Base-by-base conservation (phyloP, 805 yeast genomes). In the Wickerhamiella occidentalis region DNA sequence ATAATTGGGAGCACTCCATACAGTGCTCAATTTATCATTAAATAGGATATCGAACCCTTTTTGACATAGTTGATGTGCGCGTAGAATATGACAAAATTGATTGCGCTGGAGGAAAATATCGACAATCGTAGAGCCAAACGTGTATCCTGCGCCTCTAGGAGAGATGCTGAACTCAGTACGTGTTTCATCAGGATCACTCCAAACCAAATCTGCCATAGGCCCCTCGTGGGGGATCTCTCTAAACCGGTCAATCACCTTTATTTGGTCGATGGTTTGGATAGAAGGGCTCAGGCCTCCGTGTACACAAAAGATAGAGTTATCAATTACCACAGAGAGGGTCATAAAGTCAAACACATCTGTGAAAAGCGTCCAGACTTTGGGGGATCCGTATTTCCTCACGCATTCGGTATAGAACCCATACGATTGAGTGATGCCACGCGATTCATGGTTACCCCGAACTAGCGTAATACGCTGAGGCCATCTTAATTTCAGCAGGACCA, bases 171-270 rank as follows among this genome's bases (percentile, higher is more conserved):
- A 92, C 59, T 87, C 95, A 2, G 65, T 65, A 47, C 70, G 71
- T 50, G 82, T 85, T 28, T 84, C 82, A 64, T 94, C 97, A 0
- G 99, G 99, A 61, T 92, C 99, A 19, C 92, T 81, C 99, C 99
- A 92, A 17, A 92, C 97, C 46, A 92, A 69, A 64, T 92, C 99
- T 1, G 98, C 98, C 96, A 92, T 92, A 13, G 96, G 95, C 0
- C 99, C 99, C 63, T 92, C 98, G 58, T 94, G 98, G 0, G 99
- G 99, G 11, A 94, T 86, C 63, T 92, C 99, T 55, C 80, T 77
- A 62, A 87, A 90, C 52, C 99, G 65, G 65, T 92, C 98, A 7
- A 94, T 80, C 13, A 92, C 79, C 54, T 83, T 73, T 47, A 92
- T 85, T 56, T 94, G 96, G 62, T 92, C 96, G 19, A 92, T 74